Evolutionary conservation across 2,329 filamentous ascomycete species (phyloP).

Genomic region (Aspergillus sp.): DNA sequence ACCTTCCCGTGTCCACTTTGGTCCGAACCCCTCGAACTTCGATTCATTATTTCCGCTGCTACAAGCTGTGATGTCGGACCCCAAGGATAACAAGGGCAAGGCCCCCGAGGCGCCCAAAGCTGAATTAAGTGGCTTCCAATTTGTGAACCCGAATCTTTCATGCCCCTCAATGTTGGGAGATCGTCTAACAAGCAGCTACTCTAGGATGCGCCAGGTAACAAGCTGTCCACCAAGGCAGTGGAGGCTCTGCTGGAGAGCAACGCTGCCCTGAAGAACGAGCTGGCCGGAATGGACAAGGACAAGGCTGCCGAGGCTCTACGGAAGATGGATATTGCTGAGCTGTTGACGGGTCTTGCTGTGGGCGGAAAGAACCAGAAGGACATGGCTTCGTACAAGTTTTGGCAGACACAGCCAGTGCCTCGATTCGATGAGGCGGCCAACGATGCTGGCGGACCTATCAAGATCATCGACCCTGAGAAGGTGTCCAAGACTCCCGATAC

Average conservation of each 20-base stretch:
- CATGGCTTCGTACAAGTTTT: constrained; percentile 98
- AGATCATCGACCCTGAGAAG: constrained; percentile 73
- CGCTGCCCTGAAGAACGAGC: constrained; percentile 68
- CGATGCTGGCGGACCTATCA: constrained; percentile 78
- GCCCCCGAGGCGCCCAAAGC: constrained; percentile 25
- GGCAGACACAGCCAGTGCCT: constrained; percentile 94
- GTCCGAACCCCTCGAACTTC: constrained; percentile 13
- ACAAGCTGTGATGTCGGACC: constrained; percentile 35
- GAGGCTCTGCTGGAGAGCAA: constrained; percentile 50
- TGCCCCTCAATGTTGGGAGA: background rate
- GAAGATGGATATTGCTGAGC: constrained; percentile 50
- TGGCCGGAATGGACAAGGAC: constrained; percentile 71
- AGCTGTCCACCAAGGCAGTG: constrained; percentile 41
- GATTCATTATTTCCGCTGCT: constrained; percentile 5
- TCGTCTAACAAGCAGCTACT: constrained; percentile 23
- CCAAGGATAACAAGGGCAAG: constrained; percentile 38
- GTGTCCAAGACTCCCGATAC: constrained; percentile 75
- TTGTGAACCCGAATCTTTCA: background rate
- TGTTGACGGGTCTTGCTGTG: constrained; percentile 61
- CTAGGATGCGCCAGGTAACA: constrained; percentile 28
- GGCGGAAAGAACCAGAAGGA: constrained; percentile 90
- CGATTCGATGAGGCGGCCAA: constrained; percentile 66
- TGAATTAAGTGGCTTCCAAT: constrained; percentile 8
- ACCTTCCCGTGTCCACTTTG: constrained; percentile 23
- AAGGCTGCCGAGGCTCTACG: constrained; percentile 53